Evolutionary conservation across 305 asterid species (phyloP).

Genomic region (Fraxinus angustifolia): DNA sequence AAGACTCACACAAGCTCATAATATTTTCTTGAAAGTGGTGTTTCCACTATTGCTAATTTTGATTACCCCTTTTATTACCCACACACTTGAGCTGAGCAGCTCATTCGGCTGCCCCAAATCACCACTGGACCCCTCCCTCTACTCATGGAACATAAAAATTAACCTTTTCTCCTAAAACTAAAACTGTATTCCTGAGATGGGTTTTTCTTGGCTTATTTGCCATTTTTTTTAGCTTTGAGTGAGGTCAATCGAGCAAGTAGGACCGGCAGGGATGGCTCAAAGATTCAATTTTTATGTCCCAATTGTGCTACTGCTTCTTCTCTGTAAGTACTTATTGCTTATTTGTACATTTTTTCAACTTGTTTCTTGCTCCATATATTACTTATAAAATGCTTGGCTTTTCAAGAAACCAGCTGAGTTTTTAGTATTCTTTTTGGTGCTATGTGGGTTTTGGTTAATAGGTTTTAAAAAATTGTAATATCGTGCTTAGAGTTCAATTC

Average conservation of each 20-base stretch:
- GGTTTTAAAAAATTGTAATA: background rate
- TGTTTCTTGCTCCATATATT: slow-evolving; percentile 29
- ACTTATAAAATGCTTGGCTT: slow-evolving; percentile 1
- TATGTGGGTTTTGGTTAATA: slow-evolving; percentile 20
- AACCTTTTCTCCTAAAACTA: slow-evolving; percentile 2
- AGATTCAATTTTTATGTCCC: slow-evolving; percentile 29
- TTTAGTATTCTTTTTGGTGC: background rate
- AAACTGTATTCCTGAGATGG: background rate
- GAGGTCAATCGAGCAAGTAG: slow-evolving; percentile 24
- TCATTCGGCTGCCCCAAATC: slow-evolving; percentile 66
- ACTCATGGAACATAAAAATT: slow-evolving; percentile 19
- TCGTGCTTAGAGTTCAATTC: slow-evolving; percentile 15
- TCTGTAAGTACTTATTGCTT: slow-evolving; percentile 44
- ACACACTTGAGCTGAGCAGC: slow-evolving; percentile 49
- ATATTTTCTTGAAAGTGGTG: slow-evolving; percentile 39
- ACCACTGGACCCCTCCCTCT: slow-evolving; percentile 30
- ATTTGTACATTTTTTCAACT: background rate
- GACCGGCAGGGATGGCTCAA: slow-evolving; percentile 45
- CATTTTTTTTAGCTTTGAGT: slow-evolving; percentile 22
- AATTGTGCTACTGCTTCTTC: slow-evolving; percentile 33
- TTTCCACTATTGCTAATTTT: slow-evolving; percentile 47
- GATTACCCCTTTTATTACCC: slow-evolving; percentile 60
- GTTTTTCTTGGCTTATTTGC: slow-evolving; percentile 23
- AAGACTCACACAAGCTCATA: background rate
- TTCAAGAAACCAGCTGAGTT: slow-evolving; percentile 10